Evolutionary conservation across 768 basidiomycete genomes (phyloP).

Genomic region (Daedaleopsis sinensis): DNA sequence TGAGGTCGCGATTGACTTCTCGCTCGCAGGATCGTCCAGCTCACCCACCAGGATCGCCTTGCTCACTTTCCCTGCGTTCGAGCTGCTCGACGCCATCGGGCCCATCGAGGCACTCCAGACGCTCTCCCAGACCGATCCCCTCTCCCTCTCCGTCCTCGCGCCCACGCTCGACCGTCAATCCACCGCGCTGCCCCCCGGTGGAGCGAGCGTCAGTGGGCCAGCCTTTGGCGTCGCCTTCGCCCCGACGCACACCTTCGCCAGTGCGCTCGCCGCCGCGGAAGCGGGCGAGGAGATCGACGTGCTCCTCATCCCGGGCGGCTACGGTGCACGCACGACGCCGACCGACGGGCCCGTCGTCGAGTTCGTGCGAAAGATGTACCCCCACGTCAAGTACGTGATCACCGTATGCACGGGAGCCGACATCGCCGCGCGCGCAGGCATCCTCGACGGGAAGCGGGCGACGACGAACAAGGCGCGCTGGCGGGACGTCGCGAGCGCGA

Average conservation of each 20-base stretch:
- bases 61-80: neutral
- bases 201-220: neutral
- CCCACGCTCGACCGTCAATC: neutral
- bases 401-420: constrained; percentile 39
- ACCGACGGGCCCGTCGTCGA: neutral
- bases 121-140: neutral
- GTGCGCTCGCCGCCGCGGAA: neutral
- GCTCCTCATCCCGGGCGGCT: neutral
- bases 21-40: neutral
- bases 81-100: neutral
- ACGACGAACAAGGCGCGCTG: constrained; percentile 40
- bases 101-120: neutral
- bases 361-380: neutral
- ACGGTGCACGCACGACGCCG: neutral
- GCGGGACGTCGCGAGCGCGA: constrained; percentile 10
- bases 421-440: constrained; percentile 36
- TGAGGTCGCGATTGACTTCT: too few relatives aligned
- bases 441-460: constrained; percentile 38
- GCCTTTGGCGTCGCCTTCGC: neutral
- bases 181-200: neutral
- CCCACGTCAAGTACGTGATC: constrained; percentile 33
- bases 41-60: neutral
- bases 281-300: neutral
- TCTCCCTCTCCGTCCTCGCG: neutral
- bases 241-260: neutral